Percentiles rank a stretch among this genome's conserved stretches.
phyloP scores from a whole-genome alignment of 139 green algal species.

The Tetradesmus lagerheimii region DNA sequence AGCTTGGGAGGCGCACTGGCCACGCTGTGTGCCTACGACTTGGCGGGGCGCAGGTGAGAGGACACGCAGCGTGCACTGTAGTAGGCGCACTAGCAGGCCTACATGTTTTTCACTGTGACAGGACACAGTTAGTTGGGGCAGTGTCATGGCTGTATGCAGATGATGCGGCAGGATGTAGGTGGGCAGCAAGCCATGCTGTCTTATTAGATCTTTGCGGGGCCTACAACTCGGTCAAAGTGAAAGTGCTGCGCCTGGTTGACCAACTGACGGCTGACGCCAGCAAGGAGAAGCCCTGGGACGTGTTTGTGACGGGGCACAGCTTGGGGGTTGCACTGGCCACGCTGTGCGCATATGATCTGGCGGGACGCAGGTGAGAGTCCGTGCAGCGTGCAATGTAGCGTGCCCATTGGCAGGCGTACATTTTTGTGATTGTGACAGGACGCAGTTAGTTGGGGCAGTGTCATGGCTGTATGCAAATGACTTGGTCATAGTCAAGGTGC shows the following conservation, averaged over 20 bases:
- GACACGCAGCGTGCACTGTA: not conserved
- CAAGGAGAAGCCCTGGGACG: slow-evolving; percentile 48
- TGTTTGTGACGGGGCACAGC: slow-evolving; percentile 83
- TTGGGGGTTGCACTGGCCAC: slow-evolving; percentile 89
- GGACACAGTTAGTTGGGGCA: slow-evolving; percentile 89
- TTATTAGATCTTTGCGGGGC: too few species aligned
- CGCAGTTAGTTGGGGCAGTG: slow-evolving; percentile 89
- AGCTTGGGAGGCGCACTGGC: slow-evolving; percentile 88
- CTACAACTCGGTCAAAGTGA: slow-evolving; percentile 61
- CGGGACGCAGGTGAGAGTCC: slow-evolving; percentile 52
- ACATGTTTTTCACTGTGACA: slow-evolving; percentile 56
- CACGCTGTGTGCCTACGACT: slow-evolving; percentile 85
- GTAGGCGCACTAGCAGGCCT: too few species aligned
- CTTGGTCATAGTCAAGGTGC: slow-evolving; percentile 49
- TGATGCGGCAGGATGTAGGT: slow-evolving; percentile 70
- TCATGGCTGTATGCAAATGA: slow-evolving; percentile 85
- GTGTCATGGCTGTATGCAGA: slow-evolving; percentile 86
- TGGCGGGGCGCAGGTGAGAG: slow-evolving; percentile 62
- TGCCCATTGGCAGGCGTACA: too few species aligned
- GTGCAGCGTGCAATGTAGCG: not conserved
- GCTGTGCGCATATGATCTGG: slow-evolving; percentile 84
- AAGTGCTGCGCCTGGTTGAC: slow-evolving; percentile 68
- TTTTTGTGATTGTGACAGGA: slow-evolving; percentile 65
- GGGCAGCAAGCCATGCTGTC: too few species aligned
- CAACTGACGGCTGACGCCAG: slow-evolving; percentile 47